These are phyloP conservation scores for Rubia tinctorum DNA, from an alignment of 305 asterid genomes.

Conservation along the genomic window DNA sequence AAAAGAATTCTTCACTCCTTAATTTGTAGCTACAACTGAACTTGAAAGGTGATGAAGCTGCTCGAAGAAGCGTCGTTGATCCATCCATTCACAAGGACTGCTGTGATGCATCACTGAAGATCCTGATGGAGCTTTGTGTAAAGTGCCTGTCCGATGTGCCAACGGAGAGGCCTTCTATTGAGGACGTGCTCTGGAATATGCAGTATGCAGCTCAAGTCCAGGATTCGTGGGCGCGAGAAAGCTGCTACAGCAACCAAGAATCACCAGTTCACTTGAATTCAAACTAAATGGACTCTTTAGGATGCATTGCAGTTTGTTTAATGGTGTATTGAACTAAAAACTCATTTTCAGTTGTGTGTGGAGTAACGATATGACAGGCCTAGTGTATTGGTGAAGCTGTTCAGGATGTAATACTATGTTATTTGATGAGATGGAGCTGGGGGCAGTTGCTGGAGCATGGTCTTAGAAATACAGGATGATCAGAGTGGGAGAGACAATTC, in stretches of 20 bases:
- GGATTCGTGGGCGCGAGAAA: conserved; percentile 46
- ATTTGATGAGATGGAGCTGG: no score
- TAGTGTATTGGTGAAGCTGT: no score
- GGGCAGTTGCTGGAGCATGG: no score
- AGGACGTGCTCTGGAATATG: conserved; percentile 83
- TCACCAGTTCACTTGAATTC: conserved; percentile 43
- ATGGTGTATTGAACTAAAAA: background rate
- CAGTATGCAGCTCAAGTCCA: conserved; percentile 93
- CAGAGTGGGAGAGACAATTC: no score
- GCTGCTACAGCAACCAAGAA: conserved; percentile 45
- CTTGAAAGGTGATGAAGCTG: conserved; percentile 47
- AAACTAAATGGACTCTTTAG: conserved; percentile 7
- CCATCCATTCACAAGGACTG: conserved; percentile 65
- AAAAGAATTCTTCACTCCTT: background rate
- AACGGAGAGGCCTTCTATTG: conserved; percentile 66
- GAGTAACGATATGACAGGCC: no score
- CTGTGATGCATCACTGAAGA: conserved; percentile 62
- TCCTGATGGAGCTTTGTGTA: conserved; percentile 63
- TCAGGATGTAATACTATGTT: no score
- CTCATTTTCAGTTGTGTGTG: background rate
- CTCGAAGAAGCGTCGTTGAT: conserved; percentile 59
- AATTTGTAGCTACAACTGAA: conserved; percentile 49
- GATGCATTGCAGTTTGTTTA: conserved; percentile 10
- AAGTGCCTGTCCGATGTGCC: conserved; percentile 56
- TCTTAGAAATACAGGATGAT: no score